Conservation (phyloP, 257 asterid species). For the Ehretia macrophylla region DNA sequence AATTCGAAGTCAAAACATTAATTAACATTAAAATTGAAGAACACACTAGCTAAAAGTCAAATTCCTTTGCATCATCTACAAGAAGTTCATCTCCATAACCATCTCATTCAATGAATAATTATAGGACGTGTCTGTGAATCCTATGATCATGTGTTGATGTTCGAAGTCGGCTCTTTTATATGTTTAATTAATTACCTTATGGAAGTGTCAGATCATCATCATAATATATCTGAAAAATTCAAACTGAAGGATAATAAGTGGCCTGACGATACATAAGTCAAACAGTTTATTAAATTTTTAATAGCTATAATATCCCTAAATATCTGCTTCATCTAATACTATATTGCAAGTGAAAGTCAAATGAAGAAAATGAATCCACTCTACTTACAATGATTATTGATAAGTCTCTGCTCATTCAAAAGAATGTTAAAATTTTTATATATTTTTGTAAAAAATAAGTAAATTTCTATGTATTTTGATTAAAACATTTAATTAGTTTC, state of each 20-base stretch:
- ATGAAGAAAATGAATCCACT: constrained; percentile 7
- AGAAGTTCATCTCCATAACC: neutral
- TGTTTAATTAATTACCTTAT: constrained; percentile 33
- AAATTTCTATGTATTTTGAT: too few species aligned
- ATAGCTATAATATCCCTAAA: constrained; percentile 57
- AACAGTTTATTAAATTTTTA: constrained; percentile 20
- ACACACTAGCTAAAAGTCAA: neutral
- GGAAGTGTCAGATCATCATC: constrained; percentile 10
- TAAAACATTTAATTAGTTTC: too few species aligned
- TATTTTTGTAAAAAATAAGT: too few species aligned
- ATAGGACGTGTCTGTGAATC: neutral
- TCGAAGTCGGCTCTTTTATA: constrained; percentile 30
- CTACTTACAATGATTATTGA: too few species aligned
- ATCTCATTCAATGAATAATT: neutral
- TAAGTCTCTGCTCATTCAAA: neutral
- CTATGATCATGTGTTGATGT: neutral
- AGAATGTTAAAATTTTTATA: too few species aligned
- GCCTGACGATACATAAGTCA: constrained; percentile 27
- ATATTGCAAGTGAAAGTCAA: constrained; percentile 24
- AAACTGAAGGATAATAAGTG: neutral
- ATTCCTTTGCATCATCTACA: neutral
- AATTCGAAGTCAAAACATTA: neutral
- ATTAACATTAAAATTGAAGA: neutral
- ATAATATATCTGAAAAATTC: constrained; percentile 23
- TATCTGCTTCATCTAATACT: constrained; percentile 48